phyloP scores from a whole-genome alignment of 352 stramenopile genomes.

The Globisporangium radiosum region DNA sequence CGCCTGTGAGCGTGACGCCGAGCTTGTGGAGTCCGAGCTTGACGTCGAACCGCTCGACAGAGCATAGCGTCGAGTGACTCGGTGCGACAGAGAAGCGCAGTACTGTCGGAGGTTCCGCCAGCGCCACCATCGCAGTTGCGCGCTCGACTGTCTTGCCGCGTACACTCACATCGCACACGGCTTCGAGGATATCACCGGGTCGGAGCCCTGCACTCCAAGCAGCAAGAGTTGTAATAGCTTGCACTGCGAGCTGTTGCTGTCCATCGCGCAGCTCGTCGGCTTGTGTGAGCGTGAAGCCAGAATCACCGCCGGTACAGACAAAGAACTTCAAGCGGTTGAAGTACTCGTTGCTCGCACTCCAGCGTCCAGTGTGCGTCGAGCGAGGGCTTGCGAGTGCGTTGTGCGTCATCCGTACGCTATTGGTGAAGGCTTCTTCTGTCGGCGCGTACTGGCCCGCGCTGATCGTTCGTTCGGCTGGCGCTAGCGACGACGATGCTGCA shows the following conservation, averaged over 20 bases:
- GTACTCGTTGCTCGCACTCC: constrained; percentile 24
- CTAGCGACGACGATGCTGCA: background rate
- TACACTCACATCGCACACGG: constrained; percentile 28
- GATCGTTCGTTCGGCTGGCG: background rate
- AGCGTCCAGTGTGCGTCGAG: constrained; percentile 1
- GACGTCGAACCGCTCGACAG: constrained; percentile 29
- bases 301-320: constrained; percentile 26
- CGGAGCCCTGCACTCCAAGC: constrained; percentile 45
- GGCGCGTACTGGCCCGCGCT: background rate
- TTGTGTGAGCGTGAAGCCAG: constrained; percentile 25
- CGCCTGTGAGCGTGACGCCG: constrained; percentile 35
- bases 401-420: background rate
- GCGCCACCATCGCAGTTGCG: constrained; percentile 26
- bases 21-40: constrained; percentile 30
- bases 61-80: constrained; percentile 11
- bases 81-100: constrained; percentile 37
- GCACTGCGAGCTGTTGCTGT: constrained; percentile 16
- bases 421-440: background rate
- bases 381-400: background rate
- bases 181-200: constrained; percentile 48
- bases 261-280: constrained; percentile 5
- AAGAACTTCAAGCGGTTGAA: constrained; percentile 45
- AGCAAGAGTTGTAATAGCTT: constrained; percentile 21
- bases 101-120: constrained; percentile 21
- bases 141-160: constrained; percentile 26